Base-by-base conservation (phyloP, 208 protist species). In the Leptomonas seymouri region DNA sequence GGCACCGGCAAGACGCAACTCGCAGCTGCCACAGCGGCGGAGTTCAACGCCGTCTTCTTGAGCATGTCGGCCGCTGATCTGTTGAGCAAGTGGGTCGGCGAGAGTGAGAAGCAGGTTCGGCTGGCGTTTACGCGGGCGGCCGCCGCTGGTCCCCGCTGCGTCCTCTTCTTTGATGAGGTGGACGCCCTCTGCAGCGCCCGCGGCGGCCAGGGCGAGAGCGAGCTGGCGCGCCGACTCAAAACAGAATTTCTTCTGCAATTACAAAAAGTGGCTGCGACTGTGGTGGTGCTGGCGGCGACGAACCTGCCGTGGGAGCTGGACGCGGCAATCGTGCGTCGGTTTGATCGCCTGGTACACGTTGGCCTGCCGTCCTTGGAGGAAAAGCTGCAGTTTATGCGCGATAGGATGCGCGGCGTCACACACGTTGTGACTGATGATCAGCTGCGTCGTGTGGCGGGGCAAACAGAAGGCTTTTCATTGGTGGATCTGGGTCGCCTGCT, bases 171-270 rank as follows among this genome's bases (percentile, higher is more conserved):
- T 44, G 97, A 98, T 71, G 97, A 98, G 73, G 75, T 98, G 23
- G 97, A 98, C 56, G 96, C 94, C 7, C 77, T 98, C 30, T 94
- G 95, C 59, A 77, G 88, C 36, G 64, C 59, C 23, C 83, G 97
- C 23, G 90, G 90, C 55, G 81, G 59, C 45, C 53, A 78, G 16
- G 81, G 82, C 11, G 93, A 97, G 78, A 93, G 85, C 31, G 93
- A 97, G 56, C 80, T 86, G 3, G 86, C 98, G 8, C 85, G 99
- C 15, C 87, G 99, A 20, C 88, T 99, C 45, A 99, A 99, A 80
- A 99, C 98, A 27, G 99, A 99, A 84, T 97, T 99, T 39, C 87
- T 99, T 0, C 89, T 99, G 3, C 97, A 99, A 65, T 67, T 97
- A 53, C 84, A 97, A 57, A 82, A 57, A 12, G 45, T 85, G 14